Evolutionary conservation across 371 early-diverging fungal genomes (phyloP).

Genomic region (Apophysomyces variabilis): DNA sequence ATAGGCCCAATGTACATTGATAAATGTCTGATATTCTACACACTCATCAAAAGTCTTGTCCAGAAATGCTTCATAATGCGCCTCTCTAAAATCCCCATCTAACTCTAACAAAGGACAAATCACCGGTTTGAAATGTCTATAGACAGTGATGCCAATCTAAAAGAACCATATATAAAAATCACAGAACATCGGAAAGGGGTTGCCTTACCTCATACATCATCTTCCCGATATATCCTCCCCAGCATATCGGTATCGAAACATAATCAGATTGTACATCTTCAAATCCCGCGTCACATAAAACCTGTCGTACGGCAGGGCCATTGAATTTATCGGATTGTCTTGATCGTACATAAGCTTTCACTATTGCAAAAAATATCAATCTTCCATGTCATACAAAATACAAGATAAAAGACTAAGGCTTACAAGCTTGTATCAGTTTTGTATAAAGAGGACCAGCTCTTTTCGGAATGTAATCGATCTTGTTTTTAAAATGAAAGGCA

Average conservation of each 20-base stretch:
- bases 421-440: conserved; percentile 11
- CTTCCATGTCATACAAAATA: neutral
- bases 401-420: neutral
- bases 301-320: conserved; percentile 24
- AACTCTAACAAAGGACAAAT: conserved; percentile 24
- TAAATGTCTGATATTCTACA: conserved; percentile 43
- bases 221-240: conserved; percentile 52
- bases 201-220: conserved; percentile 42
- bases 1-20: conserved; percentile 42
- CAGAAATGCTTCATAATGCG: conserved; percentile 25
- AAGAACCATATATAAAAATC: neutral
- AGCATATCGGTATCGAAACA: conserved; percentile 42
- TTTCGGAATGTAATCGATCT: conserved; percentile 24
- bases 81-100: conserved; percentile 26
- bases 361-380: neutral
- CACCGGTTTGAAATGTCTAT: conserved; percentile 25
- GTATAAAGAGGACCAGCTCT: conserved; percentile 25
- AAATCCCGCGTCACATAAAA: conserved; percentile 28
- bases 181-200: neutral
- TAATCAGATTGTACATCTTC: conserved; percentile 38
- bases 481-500: neutral
- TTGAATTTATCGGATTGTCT: conserved; percentile 14
- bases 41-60: conserved; percentile 52
- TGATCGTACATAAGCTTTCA: neutral
- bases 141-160: conserved; percentile 23